A percentile compares a stretch with the other conserved stretches of the same genome.
phyloP scores from a whole-genome alignment of 2,329 filamentous ascomycete species.

The Macrophomina tecta region DNA sequence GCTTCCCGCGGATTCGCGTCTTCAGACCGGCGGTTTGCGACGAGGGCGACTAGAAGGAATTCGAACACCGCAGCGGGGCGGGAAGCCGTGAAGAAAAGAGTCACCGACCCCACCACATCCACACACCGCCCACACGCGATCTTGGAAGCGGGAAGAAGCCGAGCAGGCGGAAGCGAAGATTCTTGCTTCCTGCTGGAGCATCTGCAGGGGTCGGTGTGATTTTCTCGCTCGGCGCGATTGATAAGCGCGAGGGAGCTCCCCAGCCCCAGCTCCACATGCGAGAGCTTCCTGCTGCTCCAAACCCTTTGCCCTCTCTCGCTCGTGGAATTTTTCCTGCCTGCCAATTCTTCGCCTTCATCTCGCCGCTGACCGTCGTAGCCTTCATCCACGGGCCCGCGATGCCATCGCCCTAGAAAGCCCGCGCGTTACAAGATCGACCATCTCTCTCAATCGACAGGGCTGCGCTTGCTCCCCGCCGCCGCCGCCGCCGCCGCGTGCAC shows the following conservation, averaged over 20 bases:
- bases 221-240: conserved; percentile 7
- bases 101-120: neutral
- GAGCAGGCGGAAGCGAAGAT: conserved; percentile 1
- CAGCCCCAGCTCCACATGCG: neutral
- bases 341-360: neutral
- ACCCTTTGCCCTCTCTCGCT: neutral
- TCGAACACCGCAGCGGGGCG: conserved; percentile 3
- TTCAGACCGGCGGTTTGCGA: neutral
- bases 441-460: no score
- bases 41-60: neutral
- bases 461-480: no score
- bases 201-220: neutral
- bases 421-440: no score
- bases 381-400: neutral
- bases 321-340: neutral
- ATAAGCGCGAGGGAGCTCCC: neutral
- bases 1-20: neutral
- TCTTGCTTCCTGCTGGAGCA: no score
- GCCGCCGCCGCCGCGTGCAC: no score
- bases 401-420: neutral
- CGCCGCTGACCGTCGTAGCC: no score
- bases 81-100: neutral
- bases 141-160: neutral
- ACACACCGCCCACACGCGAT: conserved; percentile 1
- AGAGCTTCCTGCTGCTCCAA: conserved; percentile 4